Evolutionary conservation across 2,329 filamentous ascomycete genomes (phyloP), one percentile per base, ranked within the genome.

Genomic region (Diplodia seriata): DNA sequence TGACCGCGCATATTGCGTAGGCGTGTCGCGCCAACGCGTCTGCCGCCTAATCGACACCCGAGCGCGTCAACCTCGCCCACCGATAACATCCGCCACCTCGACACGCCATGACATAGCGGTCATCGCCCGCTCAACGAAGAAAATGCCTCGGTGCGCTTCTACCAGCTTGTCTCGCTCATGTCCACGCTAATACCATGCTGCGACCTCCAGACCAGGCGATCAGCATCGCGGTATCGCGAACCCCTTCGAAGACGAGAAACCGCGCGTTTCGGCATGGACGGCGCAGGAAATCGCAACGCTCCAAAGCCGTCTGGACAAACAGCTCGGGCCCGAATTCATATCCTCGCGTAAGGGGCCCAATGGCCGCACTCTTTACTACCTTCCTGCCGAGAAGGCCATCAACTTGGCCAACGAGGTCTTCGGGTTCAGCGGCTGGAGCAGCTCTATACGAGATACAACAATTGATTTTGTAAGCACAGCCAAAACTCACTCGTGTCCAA

Each of bases 361-460:
- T 11, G 94, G 94, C 61, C 87, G 90, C 71, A 94, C 91, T 76
- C 91, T 99, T 20, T 93, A 97, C 77, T 99, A 99, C 80, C 85
- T 99, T 63, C 89, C 93, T n/a, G 94, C 93, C 1, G 94, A 98
- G 76, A 99, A 99, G 82, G 94, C 91, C 76, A 99, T 99, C 77
- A 91, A 92, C 68, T 89, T 97, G 64, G 94, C 94, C 66, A 97
- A 97, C 75, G 92, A 97, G 77, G 90, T 97, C 0, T 97, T 97
- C 81, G 94, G 94, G 11, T 97, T 97, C 83, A 97, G 97, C 80
- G 94, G 94, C 74, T 99, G 95, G 95, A 97, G 92, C 11, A 97
- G 92, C 67, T 91, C 91, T n/a, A 95, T 99, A 69, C 92, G 94
- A 76, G 93, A 96, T 76, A 91, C 97, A 47, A 91, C 97, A 76